Percentiles rank a stretch among this genome's conserved stretches.
phyloP scores from a whole-genome alignment of 768 basidiomycete species.

The Collybiopsis confluens region DNA sequence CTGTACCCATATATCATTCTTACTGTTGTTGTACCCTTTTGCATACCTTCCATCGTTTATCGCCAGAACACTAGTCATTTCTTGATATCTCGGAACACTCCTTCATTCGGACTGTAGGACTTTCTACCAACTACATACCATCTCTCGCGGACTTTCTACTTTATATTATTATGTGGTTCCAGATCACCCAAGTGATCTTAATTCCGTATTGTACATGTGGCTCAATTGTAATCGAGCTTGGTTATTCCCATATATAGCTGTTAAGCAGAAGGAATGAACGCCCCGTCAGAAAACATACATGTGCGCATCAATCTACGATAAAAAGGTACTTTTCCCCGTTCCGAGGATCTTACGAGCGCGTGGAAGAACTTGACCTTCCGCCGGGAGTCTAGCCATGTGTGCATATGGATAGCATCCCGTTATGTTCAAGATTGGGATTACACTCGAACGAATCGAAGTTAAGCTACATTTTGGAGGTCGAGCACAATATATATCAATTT shows the following conservation, averaged over 20 bases:
- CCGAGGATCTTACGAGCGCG: background rate
- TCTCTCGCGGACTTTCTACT: background rate
- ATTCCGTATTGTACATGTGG: background rate
- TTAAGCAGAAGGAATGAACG: no score
- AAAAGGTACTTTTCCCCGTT: no score
- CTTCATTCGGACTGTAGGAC: background rate
- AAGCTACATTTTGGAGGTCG: no score
- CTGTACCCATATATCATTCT: conserved; percentile 2
- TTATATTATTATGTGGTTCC: no score
- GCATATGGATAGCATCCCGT: no score
- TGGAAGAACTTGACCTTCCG: background rate
- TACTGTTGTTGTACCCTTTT: conserved; percentile 1
- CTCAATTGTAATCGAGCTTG: background rate
- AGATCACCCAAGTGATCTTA: no score
- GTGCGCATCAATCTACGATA: no score
- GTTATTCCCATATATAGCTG: no score
- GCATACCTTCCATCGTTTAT: background rate
- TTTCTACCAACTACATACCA: background rate
- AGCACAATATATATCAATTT: no score
- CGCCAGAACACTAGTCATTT: background rate
- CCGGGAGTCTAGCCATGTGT: background rate
- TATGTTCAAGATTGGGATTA: no score
- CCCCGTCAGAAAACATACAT: no score
- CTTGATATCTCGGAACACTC: background rate
- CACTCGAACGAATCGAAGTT: no score